Conservation (phyloP, 2,329 filamentous ascomycete genomes). For the Zalaria sp. region DNA sequence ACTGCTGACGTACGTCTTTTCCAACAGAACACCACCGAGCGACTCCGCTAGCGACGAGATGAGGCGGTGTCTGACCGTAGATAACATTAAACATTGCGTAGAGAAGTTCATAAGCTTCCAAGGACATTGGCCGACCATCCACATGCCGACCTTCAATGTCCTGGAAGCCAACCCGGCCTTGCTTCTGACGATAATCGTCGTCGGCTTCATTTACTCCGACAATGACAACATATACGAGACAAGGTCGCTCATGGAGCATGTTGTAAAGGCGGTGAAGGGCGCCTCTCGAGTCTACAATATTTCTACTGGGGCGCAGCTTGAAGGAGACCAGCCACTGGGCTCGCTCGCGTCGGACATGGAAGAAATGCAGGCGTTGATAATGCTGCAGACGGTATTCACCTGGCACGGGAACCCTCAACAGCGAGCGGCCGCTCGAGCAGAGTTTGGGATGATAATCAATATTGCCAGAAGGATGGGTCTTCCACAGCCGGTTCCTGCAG, state of each 20-base stretch:
- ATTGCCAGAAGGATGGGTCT: constrained; percentile 45
- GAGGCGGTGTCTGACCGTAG: constrained; percentile 43
- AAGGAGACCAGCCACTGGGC: constrained; percentile 25
- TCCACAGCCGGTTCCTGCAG: constrained; percentile 36
- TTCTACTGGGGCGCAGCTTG: constrained; percentile 22
- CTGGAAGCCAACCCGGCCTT: constrained; percentile 52
- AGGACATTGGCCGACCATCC: constrained; percentile 58
- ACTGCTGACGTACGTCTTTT: constrained; percentile 27
- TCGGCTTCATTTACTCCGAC: constrained; percentile 63
- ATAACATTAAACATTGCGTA: constrained; percentile 58
- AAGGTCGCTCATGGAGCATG: constrained; percentile 52
- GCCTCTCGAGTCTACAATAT: constrained; percentile 38
- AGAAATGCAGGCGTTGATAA: constrained; percentile 51
- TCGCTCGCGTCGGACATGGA: constrained; percentile 35
- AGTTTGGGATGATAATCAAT: constrained; percentile 42
- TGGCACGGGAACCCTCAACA: constrained; percentile 59
- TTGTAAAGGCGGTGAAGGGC: constrained; percentile 44
- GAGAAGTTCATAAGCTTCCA: constrained; percentile 60
- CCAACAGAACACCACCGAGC: constrained; percentile 6
- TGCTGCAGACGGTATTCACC: constrained; percentile 47
- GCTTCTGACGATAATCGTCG: constrained; percentile 54
- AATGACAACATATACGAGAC: constrained; percentile 45
- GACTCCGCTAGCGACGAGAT: constrained; percentile 7
- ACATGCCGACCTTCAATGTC: constrained; percentile 57
- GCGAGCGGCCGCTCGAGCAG: constrained; percentile 46